Base-by-base conservation (phyloP, 352 stramenopile genomes). In the Blastocystis sp. region DNA sequence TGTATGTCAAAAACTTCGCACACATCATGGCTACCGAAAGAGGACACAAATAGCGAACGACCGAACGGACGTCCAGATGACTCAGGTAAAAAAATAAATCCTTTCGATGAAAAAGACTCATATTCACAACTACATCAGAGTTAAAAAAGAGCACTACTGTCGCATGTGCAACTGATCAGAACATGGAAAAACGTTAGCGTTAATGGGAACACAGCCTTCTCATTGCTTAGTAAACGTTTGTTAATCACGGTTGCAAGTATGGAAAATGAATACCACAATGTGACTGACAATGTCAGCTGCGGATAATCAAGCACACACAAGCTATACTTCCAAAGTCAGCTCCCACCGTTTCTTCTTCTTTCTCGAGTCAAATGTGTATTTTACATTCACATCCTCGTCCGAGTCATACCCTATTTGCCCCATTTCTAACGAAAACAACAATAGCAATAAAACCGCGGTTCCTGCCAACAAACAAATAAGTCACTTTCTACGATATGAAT, bases 1-100 rank as follows among this genome's bases (percentile, higher is more conserved):
- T 76, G 39, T 88, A 88, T 18, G 77, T 88, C 15, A 88, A 29
- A n/a, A 88, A 45, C 23, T 88, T 88, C 4, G 62, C 70, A 41
- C 41, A 73, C 7, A 88, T 56, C 77, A 88, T 88, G 23, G 77
- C 77, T 2, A 76, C 7, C 20, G 77, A 29, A 2, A 88, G 29
- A 15, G 77, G 77, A 75, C 26, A 79, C 20, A 88, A 23, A 29
- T 84, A 84, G 11, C 47, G 39, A 15, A 84, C 18, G 34, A 41
- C 68, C 20, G 54, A 18, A 5, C 50, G 47, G 3, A 84, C 8
- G 26, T 84, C 68, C 11, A 68, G 11, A 26, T 53, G 59, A 15
- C 62, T 68, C 18, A 64, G 50, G 47, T 68, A 84, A 68, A 84
- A 84, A 13, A 15, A 18, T 55, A 84, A 34, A 53, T 84, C 73